These are phyloP conservation scores for Macrolepiota fuliginosa DNA, from an alignment of 768 basidiomycete genomes.

Conservation along the genomic window DNA sequence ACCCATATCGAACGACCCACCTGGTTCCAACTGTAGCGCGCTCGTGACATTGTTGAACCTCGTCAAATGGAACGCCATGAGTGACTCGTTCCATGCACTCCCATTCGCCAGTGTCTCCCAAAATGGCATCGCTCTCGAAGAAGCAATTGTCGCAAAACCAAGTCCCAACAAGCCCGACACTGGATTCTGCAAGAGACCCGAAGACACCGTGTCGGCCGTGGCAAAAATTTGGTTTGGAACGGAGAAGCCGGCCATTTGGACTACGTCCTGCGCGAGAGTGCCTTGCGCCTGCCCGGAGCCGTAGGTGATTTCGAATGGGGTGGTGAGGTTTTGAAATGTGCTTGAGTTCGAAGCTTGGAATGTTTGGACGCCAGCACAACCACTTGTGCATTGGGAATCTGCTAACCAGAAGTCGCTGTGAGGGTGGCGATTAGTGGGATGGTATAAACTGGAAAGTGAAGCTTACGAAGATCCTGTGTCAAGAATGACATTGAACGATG, in stretches of 20 bases:
- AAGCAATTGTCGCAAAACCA: slow-evolving; percentile 71
- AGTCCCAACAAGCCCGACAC: slow-evolving; percentile 90
- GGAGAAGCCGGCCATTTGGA: slow-evolving; percentile 88
- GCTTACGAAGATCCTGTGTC: slow-evolving; percentile 86
- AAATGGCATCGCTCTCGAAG: slow-evolving; percentile 71
- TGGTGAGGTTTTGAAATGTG: slow-evolving; percentile 52
- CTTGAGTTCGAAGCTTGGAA: slow-evolving; percentile 57
- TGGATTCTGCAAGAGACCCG: slow-evolving; percentile 58
- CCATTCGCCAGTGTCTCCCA: slow-evolving; percentile 75
- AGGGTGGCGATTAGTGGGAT: background rate
- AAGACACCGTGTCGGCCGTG: slow-evolving; percentile 48
- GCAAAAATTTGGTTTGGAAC: slow-evolving; percentile 80
- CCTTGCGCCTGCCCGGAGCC: slow-evolving; percentile 81
- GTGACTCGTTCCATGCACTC: slow-evolving; percentile 60
- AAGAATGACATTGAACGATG: slow-evolving; percentile 79
- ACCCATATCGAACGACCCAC: slow-evolving; percentile 75
- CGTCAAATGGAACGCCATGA: slow-evolving; percentile 86
- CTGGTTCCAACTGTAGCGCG: slow-evolving; percentile 49
- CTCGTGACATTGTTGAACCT: slow-evolving; percentile 51
- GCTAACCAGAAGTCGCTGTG: slow-evolving; percentile 85
- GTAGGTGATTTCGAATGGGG: slow-evolving; percentile 70
- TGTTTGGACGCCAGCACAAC: slow-evolving; percentile 43
- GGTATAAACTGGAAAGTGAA: background rate
- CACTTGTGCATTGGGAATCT: slow-evolving; percentile 41
- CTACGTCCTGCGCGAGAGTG: slow-evolving; percentile 63